These are phyloP conservation scores for Cryptosporidium baileyi DNA, from an alignment of 169 alveolate species.

Conservation along the genomic window DNA sequence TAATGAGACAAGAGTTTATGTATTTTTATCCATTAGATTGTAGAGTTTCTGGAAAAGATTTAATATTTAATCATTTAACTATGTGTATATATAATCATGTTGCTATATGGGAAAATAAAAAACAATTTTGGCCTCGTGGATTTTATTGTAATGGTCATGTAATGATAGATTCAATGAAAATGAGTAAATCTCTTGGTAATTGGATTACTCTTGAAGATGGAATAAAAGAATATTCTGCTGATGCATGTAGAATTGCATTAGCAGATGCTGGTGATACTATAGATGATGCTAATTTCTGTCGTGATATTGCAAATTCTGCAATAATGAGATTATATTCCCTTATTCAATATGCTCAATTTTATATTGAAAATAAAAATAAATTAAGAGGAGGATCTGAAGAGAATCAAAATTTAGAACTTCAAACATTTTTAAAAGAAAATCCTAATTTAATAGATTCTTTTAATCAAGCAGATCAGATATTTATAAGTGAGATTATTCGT, in stretches of 20 bases:
- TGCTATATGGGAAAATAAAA: conserved; percentile 96
- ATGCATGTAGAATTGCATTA: conserved; percentile 95
- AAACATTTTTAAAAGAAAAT: not conserved
- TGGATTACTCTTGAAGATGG: conserved; percentile 93
- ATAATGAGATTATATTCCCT: conserved; percentile 80
- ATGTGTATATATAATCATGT: conserved; percentile 98
- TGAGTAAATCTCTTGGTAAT: conserved; percentile 97
- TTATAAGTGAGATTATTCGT: conserved; percentile 82
- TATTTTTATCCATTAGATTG: conserved; percentile 96
- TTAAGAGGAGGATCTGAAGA: conserved; percentile 71
- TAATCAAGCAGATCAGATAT: conserved; percentile 78
- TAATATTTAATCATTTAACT: conserved; percentile 97
- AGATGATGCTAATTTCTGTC: conserved; percentile 94
- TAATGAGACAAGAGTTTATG: conserved; percentile 90
- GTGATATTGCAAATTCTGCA: conserved; percentile 85
- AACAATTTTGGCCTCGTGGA: conserved; percentile 81
- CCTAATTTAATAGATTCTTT: conserved; percentile 6
- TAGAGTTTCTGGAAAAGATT: conserved; percentile 96
- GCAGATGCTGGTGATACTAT: conserved; percentile 98
- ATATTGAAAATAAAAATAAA: conserved; percentile 74
- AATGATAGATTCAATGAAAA: conserved; percentile 94
- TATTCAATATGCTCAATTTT: conserved; percentile 76
- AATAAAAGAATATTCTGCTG: conserved; percentile 92
- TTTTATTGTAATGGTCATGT: conserved; percentile 97
- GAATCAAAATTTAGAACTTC: not conserved